These are phyloP conservation scores for Hapsidospora chrysogenum DNA, from an alignment of 495 filamentous ascomycete species.

Conservation along the genomic window DNA sequence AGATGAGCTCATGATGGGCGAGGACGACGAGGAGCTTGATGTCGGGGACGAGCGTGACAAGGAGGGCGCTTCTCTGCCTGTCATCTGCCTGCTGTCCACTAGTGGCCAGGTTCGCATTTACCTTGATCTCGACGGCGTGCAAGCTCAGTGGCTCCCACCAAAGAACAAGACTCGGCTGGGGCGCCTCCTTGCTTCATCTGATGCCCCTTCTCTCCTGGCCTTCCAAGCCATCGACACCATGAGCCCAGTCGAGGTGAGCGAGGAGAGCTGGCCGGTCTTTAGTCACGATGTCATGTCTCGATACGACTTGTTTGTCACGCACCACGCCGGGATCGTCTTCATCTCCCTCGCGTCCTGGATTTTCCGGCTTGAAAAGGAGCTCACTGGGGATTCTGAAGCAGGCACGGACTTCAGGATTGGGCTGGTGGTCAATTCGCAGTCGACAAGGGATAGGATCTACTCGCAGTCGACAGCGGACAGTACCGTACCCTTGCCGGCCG, in stretches of 20 bases:
- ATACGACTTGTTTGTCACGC: conserved; percentile 67
- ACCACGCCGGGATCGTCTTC: conserved; percentile 48
- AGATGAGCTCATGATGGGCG: conserved; percentile 42
- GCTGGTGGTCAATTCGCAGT: conserved; percentile 45
- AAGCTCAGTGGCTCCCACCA: conserved; percentile 72
- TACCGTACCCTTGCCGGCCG: conserved; percentile 34
- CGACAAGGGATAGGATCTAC: conserved; percentile 42
- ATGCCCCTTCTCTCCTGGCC: conserved; percentile 22
- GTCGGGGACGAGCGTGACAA: conserved; percentile 37
- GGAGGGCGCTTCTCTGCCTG: conserved; percentile 50
- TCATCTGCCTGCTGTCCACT: conserved; percentile 60
- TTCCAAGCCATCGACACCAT: conserved; percentile 47
- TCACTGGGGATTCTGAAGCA: conserved; percentile 42
- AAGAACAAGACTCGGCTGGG: conserved; percentile 24
- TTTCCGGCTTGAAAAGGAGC: conserved; percentile 57
- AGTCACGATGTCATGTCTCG: conserved; percentile 53
- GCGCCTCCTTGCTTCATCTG: conserved; percentile 9
- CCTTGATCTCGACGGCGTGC: conserved; percentile 61
- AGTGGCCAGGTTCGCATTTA: conserved; percentile 62
- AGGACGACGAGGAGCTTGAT: conserved; percentile 36
- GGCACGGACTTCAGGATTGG: conserved; percentile 60
- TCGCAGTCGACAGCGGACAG: conserved; percentile 22
- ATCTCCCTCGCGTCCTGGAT: conserved; percentile 62
- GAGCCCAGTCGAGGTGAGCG: conserved; percentile 26
- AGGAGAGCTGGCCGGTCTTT: conserved; percentile 54